phyloP scores from a whole-genome alignment of 305 asterid genomes.

The Fraxinus greggii region DNA sequence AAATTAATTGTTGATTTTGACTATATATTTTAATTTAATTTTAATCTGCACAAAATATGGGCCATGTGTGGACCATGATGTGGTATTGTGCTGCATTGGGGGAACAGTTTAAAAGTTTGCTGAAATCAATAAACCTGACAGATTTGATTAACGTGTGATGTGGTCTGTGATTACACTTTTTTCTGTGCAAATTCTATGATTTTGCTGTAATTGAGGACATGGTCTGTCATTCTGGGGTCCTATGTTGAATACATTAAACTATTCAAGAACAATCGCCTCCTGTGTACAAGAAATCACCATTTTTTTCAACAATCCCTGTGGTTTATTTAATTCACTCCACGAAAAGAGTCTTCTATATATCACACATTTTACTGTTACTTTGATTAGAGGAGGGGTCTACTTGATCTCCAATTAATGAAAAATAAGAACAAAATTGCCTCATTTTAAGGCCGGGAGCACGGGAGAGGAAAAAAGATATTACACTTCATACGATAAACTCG shows the following conservation, averaged over 20 bases:
- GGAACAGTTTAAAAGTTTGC: conserved; percentile 56
- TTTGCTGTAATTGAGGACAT: conserved; percentile 59
- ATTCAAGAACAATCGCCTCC: background rate
- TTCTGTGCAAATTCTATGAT: conserved; percentile 24
- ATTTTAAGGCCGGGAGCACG: background rate
- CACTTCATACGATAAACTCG: too few relatives aligned
- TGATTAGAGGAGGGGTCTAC: too few relatives aligned
- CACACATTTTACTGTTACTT: too few relatives aligned
- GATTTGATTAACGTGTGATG: conserved; percentile 36
- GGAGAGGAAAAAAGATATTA: background rate
- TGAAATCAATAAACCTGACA: conserved; percentile 64
- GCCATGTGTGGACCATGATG: conserved; percentile 53
- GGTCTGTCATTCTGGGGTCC: conserved; percentile 33
- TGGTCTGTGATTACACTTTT: conserved; percentile 26
- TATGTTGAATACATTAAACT: background rate
- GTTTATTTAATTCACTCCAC: background rate
- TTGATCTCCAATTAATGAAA: background rate
- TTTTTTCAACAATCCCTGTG: conserved; percentile 14
- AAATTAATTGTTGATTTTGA: too few relatives aligned
- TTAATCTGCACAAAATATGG: background rate
- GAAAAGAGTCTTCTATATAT: too few relatives aligned
- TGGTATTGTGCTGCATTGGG: conserved; percentile 45
- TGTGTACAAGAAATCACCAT: background rate
- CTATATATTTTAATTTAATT: too few relatives aligned
- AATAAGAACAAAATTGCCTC: background rate